phyloP scores from a whole-genome alignment of 306 rosid species.

The Cicer chorassanicum region DNA sequence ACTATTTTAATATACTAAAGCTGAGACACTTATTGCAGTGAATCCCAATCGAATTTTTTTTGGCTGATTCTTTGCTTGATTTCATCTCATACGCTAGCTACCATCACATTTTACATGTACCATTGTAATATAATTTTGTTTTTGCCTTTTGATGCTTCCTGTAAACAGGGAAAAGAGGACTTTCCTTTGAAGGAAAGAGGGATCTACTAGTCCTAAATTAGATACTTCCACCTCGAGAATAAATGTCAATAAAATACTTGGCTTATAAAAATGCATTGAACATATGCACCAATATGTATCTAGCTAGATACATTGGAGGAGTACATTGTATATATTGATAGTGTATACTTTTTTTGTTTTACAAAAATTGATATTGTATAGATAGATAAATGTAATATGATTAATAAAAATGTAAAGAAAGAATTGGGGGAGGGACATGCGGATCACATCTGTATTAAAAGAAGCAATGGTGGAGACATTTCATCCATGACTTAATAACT shows the following conservation, averaged over 20 bases:
- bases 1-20: no score
- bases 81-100: slow-evolving; percentile 9
- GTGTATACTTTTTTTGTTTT: background rate
- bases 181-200: slow-evolving; percentile 31
- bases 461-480: slow-evolving; percentile 71
- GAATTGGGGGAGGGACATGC: slow-evolving; percentile 30
- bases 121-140: slow-evolving; percentile 3
- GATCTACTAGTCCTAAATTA: background rate
- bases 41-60: background rate
- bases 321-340: background rate
- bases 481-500: slow-evolving; percentile 86
- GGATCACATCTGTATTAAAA: slow-evolving; percentile 21
- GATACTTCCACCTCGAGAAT: background rate
- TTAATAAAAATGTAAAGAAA: background rate
- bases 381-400: background rate
- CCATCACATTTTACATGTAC: background rate
- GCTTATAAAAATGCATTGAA: background rate
- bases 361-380: no score
- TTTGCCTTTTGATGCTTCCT: slow-evolving; percentile 14
- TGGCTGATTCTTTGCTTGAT: slow-evolving; percentile 1
- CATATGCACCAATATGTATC: background rate
- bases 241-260: background rate
- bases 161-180: background rate
- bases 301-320: background rate
- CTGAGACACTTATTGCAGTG: no score